Evolutionary conservation across 164 flowering plant species (phyloP).

Genomic region (Tetrastigma voinierianum): DNA sequence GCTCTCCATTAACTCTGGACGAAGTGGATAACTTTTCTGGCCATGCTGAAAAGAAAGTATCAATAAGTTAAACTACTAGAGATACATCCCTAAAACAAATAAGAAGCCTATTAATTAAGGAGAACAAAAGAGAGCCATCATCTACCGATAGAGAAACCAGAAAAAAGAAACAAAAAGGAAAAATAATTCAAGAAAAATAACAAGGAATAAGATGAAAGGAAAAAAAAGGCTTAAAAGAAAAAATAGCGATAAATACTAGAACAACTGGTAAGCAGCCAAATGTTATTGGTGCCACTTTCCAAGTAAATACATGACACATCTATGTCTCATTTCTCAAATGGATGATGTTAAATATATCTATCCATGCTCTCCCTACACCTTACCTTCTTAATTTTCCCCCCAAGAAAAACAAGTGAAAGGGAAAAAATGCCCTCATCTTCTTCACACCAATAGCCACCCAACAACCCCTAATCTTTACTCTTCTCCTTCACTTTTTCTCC

Average conservation of each 20-base stretch:
- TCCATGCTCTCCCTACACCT: no score
- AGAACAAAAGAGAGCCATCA: neutral
- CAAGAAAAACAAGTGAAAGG: no score
- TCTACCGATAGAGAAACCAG: neutral
- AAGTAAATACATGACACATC: no score
- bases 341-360: no score
- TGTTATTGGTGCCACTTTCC: neutral
- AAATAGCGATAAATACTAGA: neutral
- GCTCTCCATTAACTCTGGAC: conserved; percentile 97
- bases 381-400: no score
- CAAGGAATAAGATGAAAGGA: neutral
- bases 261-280: neutral
- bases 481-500: no score
- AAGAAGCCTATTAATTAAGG: neutral
- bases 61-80: neutral
- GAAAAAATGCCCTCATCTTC: no score
- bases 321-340: no score
- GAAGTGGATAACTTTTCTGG: conserved; percentile 92
- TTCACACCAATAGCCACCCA: no score
- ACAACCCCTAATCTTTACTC: no score
- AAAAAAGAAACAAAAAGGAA: neutral
- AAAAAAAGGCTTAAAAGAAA: neutral
- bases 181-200: neutral
- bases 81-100: no score
- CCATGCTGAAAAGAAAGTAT: conserved; percentile 57